phyloP scores from a whole-genome alignment of 2,329 filamentous ascomycete species.

The Zymoseptoria crescenta region DNA sequence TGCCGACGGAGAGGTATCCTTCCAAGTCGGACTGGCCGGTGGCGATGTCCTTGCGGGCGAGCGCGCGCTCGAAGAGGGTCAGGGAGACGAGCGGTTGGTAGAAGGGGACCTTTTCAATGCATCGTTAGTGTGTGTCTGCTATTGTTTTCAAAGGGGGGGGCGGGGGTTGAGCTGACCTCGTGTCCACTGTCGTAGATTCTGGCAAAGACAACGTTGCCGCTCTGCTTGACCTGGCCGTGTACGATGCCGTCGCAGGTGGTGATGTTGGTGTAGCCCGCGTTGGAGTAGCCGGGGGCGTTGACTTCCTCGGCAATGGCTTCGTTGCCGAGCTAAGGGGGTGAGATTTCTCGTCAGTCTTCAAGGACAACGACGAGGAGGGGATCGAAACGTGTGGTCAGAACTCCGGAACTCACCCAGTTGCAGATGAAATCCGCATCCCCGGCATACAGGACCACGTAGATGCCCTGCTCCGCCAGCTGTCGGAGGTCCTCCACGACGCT shows the following conservation, averaged over 20 bases:
- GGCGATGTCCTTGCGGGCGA: slow-evolving; percentile 42
- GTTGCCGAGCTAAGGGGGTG: slow-evolving; percentile 27
- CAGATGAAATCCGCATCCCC: slow-evolving; percentile 45
- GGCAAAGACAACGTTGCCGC: slow-evolving; percentile 43
- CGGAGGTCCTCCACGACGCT: slow-evolving; percentile 36
- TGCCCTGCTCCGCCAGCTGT: slow-evolving; percentile 33
- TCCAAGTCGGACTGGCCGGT: slow-evolving; percentile 33
- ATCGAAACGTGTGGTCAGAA: background rate
- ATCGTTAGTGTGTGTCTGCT: background rate
- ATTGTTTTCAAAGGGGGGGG: no score
- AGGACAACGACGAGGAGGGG: background rate
- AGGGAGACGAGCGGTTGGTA: slow-evolving; percentile 43
- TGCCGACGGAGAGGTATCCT: slow-evolving; percentile 19
- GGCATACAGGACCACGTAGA: slow-evolving; percentile 38
- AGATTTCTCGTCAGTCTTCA: no score
- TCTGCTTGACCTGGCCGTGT: slow-evolving; percentile 47
- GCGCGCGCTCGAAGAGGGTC: slow-evolving; percentile 43
- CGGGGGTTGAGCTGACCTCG: slow-evolving; percentile 26
- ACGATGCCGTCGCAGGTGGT: slow-evolving; percentile 37
- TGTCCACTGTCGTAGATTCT: slow-evolving; percentile 44
- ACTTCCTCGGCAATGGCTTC: slow-evolving; percentile 35
- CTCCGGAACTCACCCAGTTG: slow-evolving; percentile 33
- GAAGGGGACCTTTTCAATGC: slow-evolving; percentile 35
- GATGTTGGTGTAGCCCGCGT: slow-evolving; percentile 43
- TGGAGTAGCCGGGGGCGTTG: slow-evolving; percentile 33